Conservation (phyloP, 2,329 filamentous ascomycete genomes). For the Stylonectria norvegica region DNA sequence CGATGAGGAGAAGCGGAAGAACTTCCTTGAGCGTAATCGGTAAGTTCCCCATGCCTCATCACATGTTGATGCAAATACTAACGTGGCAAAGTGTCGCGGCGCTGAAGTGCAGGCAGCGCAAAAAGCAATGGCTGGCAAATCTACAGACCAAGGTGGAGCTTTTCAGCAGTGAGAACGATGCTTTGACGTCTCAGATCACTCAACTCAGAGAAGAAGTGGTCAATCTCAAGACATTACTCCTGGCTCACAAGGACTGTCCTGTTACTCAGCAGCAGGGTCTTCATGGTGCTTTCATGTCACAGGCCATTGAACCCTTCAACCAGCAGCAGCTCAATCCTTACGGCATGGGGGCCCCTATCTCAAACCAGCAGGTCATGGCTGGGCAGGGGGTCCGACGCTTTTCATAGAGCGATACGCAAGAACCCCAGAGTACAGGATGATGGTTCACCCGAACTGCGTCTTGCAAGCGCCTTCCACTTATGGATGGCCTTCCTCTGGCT, state of each 20-base stretch:
- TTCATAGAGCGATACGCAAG: too few species aligned
- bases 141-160: constrained; percentile 92
- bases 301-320: constrained; percentile 53
- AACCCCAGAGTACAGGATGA: too few species aligned
- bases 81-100: constrained; percentile 71
- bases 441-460: too few species aligned
- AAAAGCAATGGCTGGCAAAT: constrained; percentile 98
- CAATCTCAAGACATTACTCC: constrained; percentile 84
- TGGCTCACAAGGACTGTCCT: constrained; percentile 95
- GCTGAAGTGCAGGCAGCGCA: constrained; percentile 92
- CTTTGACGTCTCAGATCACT: constrained; percentile 76
- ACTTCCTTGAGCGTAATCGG: constrained; percentile 95
- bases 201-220: constrained; percentile 89
- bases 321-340: constrained; percentile 57
- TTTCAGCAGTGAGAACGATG: constrained; percentile 88
- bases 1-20: constrained; percentile 97
- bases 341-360: constrained; percentile 52
- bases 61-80: constrained; percentile 1
- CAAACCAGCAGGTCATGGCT: constrained; percentile 53
- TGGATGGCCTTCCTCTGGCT: too few species aligned
- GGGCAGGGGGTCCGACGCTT: constrained; percentile 56
- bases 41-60: constrained; percentile 43
- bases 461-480: too few species aligned
- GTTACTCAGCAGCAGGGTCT: constrained; percentile 80
- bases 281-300: constrained; percentile 54